phyloP scores from a whole-genome alignment of 192 early-diverging fungal genomes.

The Linnemannia exigua region DNA sequence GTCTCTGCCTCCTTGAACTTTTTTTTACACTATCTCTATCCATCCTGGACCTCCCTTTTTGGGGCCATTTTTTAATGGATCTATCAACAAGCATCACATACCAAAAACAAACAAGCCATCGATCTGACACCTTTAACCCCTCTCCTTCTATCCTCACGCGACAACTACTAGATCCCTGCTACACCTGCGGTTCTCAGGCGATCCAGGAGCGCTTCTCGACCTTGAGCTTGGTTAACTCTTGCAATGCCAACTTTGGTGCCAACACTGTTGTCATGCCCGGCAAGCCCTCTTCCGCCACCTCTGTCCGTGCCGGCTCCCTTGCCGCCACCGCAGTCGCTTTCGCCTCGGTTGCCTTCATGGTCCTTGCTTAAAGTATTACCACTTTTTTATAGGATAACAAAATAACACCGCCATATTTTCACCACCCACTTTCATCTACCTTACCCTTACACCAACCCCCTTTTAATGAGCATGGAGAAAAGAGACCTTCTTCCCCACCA shows the following conservation, averaged over 20 bases:
- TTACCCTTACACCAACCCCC: neutral
- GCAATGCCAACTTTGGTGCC: conserved; percentile 54
- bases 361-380: conserved; percentile 28
- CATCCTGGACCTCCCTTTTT: conserved; percentile 1
- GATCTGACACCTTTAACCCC: neutral
- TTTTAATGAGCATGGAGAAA: conserved; percentile 11
- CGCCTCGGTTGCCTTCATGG: conserved; percentile 29
- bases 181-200: conserved; percentile 49
- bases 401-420: neutral
- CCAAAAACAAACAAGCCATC: neutral
- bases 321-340: conserved; percentile 29
- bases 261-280: conserved; percentile 51
- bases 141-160: neutral
- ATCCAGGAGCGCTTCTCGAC: conserved; percentile 45
- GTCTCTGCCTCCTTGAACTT: neutral
- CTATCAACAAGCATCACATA: neutral
- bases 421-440: neutral
- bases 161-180: conserved; percentile 39
- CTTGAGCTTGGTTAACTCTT: conserved; percentile 34
- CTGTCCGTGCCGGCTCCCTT: conserved; percentile 29
- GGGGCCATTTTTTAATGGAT: neutral
- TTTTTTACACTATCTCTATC: neutral
- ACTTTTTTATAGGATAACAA: neutral
- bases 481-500: neutral
- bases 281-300: conserved; percentile 30